Base-by-base conservation (phyloP, 1,284 basidiomycete species). In the Mrakiaceae sp. region DNA sequence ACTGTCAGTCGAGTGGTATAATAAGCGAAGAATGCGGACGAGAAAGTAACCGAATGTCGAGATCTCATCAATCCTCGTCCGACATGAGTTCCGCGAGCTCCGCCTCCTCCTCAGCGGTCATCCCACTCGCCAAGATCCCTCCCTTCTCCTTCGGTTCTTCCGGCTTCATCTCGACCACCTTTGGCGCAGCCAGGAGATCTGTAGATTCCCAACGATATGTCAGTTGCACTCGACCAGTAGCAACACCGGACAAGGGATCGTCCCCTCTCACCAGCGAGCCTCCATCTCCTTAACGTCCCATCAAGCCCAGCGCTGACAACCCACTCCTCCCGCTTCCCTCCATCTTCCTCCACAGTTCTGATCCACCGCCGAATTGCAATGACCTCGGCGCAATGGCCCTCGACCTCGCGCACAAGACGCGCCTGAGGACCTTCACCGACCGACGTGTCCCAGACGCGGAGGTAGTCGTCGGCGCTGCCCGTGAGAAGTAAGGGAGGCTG, bases 321-420 rank as follows among this genome's bases (percentile, higher is more conserved):
- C 87, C 87, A 91, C 71, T 88, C 84, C 4, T 82, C 74, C 56
- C 76, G 76, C 16, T 76, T 80, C 59, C 74, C 75, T 3, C 78
- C 77, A 14, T 75, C 73, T 5, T 75, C 77, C 63, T 77, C 77
- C 42, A 27, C 27, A 27, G 27, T 27, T 27, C 83, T 80, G 68
- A 82, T 74, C 89, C 90, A 95, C 5, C 87, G 75, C 46, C 81
- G 80, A 52, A 96, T 74, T 2, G 82, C 83, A 5, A 82, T 87
- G 9, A 95, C 84, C 70, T 93, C 88, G 68, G 90, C 88, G 82
- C 86, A 90, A 74, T 96, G 93, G 5, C 83, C 91, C 69, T 92
- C 87, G 6, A 90, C 77, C 69, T 83, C 81, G 0, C 72, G 68
- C 14, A 84, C 79, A 16, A 89, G 73, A 51, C 63, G 62, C 7